These are phyloP conservation scores for Arabidopsis hybrid DNA, from an alignment of 441 rosid genomes.

Conservation along the genomic window DNA sequence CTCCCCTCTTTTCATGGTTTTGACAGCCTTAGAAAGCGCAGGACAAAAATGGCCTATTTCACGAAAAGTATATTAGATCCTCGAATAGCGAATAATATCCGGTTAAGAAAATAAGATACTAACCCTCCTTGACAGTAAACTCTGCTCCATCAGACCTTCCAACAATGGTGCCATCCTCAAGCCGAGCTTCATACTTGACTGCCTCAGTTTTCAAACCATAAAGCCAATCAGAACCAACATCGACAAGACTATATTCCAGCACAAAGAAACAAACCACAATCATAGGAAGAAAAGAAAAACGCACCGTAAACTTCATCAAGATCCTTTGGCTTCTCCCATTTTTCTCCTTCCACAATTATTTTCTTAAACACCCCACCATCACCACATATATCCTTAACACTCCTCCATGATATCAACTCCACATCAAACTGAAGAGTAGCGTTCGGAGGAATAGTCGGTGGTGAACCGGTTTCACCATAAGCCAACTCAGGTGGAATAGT, in stretches of 20 bases:
- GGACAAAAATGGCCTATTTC: slow-evolving; percentile 53
- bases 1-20: slow-evolving; percentile 77
- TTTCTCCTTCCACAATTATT: slow-evolving; percentile 53
- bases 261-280: no score
- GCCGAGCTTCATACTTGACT: slow-evolving; percentile 46
- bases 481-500: slow-evolving; percentile 57
- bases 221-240: background rate
- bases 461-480: slow-evolving; percentile 54
- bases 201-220: background rate
- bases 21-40: slow-evolving; percentile 63
- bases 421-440: slow-evolving; percentile 59
- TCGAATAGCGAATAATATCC: background rate
- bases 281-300: background rate
- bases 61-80: background rate
- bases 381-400: slow-evolving; percentile 62
- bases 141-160: slow-evolving; percentile 53
- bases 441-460: slow-evolving; percentile 55
- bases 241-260: no score
- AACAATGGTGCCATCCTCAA: slow-evolving; percentile 55
- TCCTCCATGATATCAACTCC: slow-evolving; percentile 59
- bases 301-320: slow-evolving; percentile 62
- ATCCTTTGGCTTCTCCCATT: slow-evolving; percentile 67
- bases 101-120: slow-evolving; percentile 24
- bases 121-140: slow-evolving; percentile 63
- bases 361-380: slow-evolving; percentile 72